Evolutionary conservation across 23 red algal species (phyloP).

Genomic region (Porphyridium purpureum): DNA sequence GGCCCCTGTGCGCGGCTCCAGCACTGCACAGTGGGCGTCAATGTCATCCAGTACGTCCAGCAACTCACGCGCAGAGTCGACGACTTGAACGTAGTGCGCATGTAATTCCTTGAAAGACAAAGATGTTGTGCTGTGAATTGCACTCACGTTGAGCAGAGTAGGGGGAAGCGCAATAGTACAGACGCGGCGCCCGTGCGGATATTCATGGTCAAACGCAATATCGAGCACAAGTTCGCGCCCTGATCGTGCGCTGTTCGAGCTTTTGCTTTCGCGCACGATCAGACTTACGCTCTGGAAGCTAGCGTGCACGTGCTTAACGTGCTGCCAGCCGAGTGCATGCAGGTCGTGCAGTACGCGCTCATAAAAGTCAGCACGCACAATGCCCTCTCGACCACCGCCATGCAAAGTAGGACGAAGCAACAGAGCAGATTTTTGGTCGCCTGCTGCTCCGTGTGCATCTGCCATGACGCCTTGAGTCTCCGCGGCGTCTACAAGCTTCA

Average conservation of each 20-base stretch:
- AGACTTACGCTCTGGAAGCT: conserved; percentile 15
- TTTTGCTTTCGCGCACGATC: conserved; percentile 2
- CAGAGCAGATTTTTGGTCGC: too few relatives aligned
- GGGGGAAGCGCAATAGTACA: too few relatives aligned
- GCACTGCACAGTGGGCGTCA: conserved; percentile 15
- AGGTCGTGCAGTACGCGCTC: conserved; percentile 32
- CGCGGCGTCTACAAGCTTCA: too few relatives aligned
- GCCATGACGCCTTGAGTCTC: too few relatives aligned
- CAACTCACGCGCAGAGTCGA: conserved; percentile 4
- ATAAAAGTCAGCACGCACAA: conserved; percentile 32
- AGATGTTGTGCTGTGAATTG: conserved; percentile 1
- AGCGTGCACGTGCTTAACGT: conserved; percentile 7
- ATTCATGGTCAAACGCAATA: conserved; percentile 9
- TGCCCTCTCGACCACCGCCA: too few relatives aligned
- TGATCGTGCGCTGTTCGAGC: too few relatives aligned
- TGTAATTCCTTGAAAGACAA: conserved; percentile 7
- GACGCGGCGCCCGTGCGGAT: conserved; percentile 5
- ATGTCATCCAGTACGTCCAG: conserved; percentile 29
- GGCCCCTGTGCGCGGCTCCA: conserved; percentile 23
- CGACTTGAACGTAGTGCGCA: too few relatives aligned
- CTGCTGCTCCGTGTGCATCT: too few relatives aligned
- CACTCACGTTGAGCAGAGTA: neutral
- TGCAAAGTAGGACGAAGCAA: too few relatives aligned
- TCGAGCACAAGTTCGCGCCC: conserved; percentile 12
- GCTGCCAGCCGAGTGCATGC: conserved; percentile 16